Base-by-base conservation (phyloP, 805 yeast genomes). In the Candida chauliodis region DNA sequence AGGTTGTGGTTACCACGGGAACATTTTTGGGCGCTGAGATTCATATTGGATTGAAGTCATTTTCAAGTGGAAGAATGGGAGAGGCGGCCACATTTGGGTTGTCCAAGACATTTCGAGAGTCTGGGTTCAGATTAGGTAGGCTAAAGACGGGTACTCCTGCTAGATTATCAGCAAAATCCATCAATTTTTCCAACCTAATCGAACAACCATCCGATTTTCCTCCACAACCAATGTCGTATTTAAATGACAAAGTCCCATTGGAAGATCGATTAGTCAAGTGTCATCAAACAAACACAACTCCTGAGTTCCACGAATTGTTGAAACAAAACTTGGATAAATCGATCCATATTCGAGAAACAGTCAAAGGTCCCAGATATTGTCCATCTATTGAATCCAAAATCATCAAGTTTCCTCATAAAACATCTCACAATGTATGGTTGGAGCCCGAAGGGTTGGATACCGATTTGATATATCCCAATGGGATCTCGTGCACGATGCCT, bases 61-160 rank as follows among this genome's bases (percentile, higher is more conserved):
- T 74, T 55, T 96, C 98, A 0, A 86, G 96, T 0, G 99, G 99
- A 0, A 71, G 99, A 47, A 82, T 91, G 19, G 96, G 95, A 3
- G 99, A 93, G 61, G 77, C 71, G 15, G 93, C 98, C 2, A 86
- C 97, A 0, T 84, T 79, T 61, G 98, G 98, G 1, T 73, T 93
- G 17, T 83, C 95, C 24, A 69, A 78, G 32, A 89, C 98, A 1
- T 72, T 93, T 28, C 62, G 67, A 19, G 78, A 78, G 3, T 82
- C 85, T 1, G 95, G 95, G 0, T 91, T 93, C 56, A 67, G 77
- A 43, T 63, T 93, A 37, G 98, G 98, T 0, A 71, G 99, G 40
- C 68, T 93, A 49, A 93, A 93, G 54, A 93, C 99, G 0, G 99
- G 99, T 0, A 93, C 99, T 0, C 99, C 99, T 0, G 95, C 98